A percentile compares a stretch with the other conserved stretches of the same genome.
Conservation (phyloP, 768 basidiomycete genomes). For the Panellus pusillus region DNA sequence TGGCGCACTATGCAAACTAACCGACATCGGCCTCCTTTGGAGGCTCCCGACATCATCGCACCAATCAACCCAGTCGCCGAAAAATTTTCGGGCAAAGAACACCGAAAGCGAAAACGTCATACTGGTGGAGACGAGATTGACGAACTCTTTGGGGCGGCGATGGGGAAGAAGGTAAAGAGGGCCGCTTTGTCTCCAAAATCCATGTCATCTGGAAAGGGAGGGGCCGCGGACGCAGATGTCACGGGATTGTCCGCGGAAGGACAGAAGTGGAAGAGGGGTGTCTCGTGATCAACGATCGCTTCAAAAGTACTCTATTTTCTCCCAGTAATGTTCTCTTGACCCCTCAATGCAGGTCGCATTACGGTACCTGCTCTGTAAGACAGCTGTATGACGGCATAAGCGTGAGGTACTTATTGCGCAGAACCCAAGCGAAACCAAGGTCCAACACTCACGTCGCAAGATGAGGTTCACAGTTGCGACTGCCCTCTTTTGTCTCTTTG, state of each 20-base stretch:
- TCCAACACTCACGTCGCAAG: background rate
- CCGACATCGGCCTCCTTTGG: conserved; percentile 24
- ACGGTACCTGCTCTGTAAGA: background rate
- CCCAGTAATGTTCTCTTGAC: background rate
- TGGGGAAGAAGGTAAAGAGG: conserved; percentile 63
- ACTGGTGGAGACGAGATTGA: conserved; percentile 70
- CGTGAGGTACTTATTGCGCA: background rate
- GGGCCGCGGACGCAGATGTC: conserved; percentile 39
- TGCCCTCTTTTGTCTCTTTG: background rate
- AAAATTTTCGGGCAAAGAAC: conserved; percentile 19
- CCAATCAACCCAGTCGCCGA: background rate
- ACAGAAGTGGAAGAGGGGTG: conserved; percentile 21
- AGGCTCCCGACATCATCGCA: background rate
- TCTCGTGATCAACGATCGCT: background rate
- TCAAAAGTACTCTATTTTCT: conserved; percentile 12
- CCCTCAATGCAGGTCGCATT: no score
- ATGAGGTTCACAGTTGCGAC: background rate
- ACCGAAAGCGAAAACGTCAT: conserved; percentile 50
- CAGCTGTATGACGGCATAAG: background rate
- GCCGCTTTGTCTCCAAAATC: conserved; percentile 37
- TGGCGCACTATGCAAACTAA: conserved; percentile 78
- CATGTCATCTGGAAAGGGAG: conserved; percentile 19
- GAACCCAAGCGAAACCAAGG: background rate
- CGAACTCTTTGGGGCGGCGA: conserved; percentile 56
- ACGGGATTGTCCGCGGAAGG: conserved; percentile 54